Evolutionary conservation across 345 rosid species (phyloP).

Genomic region (Bretschneidera sinensis): DNA sequence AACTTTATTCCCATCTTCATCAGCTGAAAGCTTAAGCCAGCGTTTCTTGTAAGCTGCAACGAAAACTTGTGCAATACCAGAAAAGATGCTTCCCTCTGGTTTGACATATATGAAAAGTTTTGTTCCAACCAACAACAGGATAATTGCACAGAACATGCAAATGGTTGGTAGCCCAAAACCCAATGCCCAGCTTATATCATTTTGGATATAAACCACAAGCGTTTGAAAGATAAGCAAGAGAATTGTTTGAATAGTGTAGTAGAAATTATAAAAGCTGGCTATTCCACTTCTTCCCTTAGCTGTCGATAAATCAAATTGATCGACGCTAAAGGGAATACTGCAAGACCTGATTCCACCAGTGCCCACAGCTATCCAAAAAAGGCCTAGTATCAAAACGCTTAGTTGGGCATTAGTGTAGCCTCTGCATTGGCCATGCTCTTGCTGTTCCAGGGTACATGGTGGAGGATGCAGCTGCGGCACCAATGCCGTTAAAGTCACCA

Average conservation of each 20-base stretch:
- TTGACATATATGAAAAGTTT: no score
- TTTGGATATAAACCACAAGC: slow-evolving; percentile 59
- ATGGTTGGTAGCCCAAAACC: slow-evolving; percentile 68
- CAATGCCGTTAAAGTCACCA: slow-evolving; percentile 66
- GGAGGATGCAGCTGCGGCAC: slow-evolving; percentile 61
- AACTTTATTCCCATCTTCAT: no score
- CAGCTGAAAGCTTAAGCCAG: no score
- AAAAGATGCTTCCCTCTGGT: slow-evolving; percentile 66
- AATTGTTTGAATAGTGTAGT: slow-evolving; percentile 51
- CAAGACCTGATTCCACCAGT: slow-evolving; percentile 66
- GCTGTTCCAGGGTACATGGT: slow-evolving; percentile 27
- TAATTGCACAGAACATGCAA: slow-evolving; percentile 45
- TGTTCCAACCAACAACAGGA: slow-evolving; percentile 58
- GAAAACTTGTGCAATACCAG: slow-evolving; percentile 46
- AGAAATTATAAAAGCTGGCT: slow-evolving; percentile 69
- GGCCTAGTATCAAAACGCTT: no score
- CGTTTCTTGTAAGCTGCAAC: slow-evolving; percentile 54
- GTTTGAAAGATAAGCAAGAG: slow-evolving; percentile 47
- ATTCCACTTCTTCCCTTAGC: slow-evolving; percentile 56
- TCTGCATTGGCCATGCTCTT: slow-evolving; percentile 21
- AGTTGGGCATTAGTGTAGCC: slow-evolving; percentile 38
- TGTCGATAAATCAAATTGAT: slow-evolving; percentile 67
- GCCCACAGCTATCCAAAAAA: no score
- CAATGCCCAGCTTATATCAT: slow-evolving; percentile 55
- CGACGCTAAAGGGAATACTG: slow-evolving; percentile 75